Conservation (phyloP, 805 yeast species). For the Vanderwaltozyma yarrowii region DNA sequence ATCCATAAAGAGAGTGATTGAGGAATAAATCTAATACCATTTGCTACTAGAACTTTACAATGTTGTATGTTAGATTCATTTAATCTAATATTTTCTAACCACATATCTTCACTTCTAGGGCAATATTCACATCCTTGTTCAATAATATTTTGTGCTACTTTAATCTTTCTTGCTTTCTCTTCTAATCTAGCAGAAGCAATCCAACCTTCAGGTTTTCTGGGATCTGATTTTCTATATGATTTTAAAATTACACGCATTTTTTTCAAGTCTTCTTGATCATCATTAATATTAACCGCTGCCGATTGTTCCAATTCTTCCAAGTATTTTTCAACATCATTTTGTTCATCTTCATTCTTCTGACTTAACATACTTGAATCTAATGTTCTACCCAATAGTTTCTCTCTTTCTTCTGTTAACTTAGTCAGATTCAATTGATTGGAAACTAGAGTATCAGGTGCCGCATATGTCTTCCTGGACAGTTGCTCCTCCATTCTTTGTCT, state of each 20-base stretch:
- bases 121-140: slow-evolving; percentile 66
- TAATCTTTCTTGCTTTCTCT: slow-evolving; percentile 45
- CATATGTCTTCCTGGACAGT: slow-evolving; percentile 59
- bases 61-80: slow-evolving; percentile 35
- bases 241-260: slow-evolving; percentile 50
- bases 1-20: slow-evolving; percentile 61
- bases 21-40: slow-evolving; percentile 51
- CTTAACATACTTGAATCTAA: slow-evolving; percentile 33
- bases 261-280: slow-evolving; percentile 15
- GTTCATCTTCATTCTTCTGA: slow-evolving; percentile 4
- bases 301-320: slow-evolving; percentile 30
- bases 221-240: slow-evolving; percentile 65
- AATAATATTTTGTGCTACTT: slow-evolving; percentile 49
- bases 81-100: slow-evolving; percentile 73
- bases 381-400: slow-evolving; percentile 44
- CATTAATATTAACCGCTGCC: neutral
- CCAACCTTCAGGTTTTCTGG: slow-evolving; percentile 70
- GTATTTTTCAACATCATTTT: slow-evolving; percentile 31
- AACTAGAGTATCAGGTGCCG: slow-evolving; percentile 68
- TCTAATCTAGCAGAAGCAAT: slow-evolving; percentile 78
- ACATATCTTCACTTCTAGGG: slow-evolving; percentile 58
- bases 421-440: slow-evolving; percentile 33
- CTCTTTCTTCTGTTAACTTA: slow-evolving; percentile 54
- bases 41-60: slow-evolving; percentile 50
- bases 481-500: slow-evolving; percentile 54